Base-by-base conservation (phyloP, 2,329 filamentous ascomycete genomes). In the Dothidotthia symphoricarpi region DNA sequence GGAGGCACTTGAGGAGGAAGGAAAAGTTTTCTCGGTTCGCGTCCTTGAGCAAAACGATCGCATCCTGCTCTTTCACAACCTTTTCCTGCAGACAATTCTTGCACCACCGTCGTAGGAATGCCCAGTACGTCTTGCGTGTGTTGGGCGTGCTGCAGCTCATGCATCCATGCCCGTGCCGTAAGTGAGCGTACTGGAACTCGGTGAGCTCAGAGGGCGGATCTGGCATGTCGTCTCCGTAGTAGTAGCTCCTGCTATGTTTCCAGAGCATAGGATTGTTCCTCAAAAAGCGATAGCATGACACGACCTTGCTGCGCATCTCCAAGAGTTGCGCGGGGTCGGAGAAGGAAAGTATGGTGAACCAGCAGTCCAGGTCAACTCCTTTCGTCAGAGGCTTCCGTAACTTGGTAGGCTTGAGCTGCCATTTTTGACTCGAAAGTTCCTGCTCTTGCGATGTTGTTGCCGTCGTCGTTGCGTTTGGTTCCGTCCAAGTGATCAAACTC, bases 101-200 rank as follows among this genome's bases (percentile, higher is more conserved):
- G 47, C 68, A 71, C 66, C 66, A 69, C n/a, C 68, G 63, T 9
- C 65, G 61, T 15, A 66, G 57, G 33, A 69, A 69, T 2, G 64
- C 64, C 68, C 68, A 71, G 40, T 69, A 71, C 4, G 66, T 67
- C 47, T 69, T 70, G 45, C 68, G 57, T 6, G 66, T 65, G 24
- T 54, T 58, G 4, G 49, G 51, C 10, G 64, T 53, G 11, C 51
- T 47, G 45, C 67, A 69, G 19, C 55, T 60, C 58, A 66, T 66
- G 48, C 68, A 70, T 16, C 66, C 66, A 32, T 61, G 57, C 6
- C 66, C 66, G 26, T 66, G 59, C 6, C 68, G 53, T 12, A 70
- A 47, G 37, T 69, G 56, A 11, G 65, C 62, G 44, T 69, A 70
- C 34, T 70, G 62, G 16, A 57, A 63, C 34, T 70, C 67, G 6